Evolutionary conservation across 768 basidiomycete species (phyloP).

Genomic region (Butyriboletus loyo): DNA sequence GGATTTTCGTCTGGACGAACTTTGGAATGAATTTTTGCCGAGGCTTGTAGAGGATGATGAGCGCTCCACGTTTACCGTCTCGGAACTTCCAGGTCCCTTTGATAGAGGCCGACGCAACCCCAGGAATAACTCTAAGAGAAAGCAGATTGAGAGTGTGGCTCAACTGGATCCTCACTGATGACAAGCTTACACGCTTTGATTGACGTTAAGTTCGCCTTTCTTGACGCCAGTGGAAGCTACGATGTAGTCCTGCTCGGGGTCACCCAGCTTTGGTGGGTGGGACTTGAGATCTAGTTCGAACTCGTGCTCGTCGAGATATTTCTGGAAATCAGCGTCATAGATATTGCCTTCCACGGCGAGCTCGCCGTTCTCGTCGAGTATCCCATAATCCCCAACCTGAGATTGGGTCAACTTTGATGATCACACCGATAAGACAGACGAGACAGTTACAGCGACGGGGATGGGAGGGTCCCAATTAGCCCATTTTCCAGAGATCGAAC

Average conservation of each 20-base stretch:
- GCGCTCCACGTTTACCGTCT: slow-evolving; percentile 21
- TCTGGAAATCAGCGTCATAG: slow-evolving; percentile 15
- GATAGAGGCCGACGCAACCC: slow-evolving; percentile 24
- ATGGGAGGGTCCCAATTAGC: slow-evolving; percentile 33
- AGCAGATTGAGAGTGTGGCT: too few species aligned
- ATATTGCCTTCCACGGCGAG: slow-evolving; percentile 22
- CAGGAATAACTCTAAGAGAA: slow-evolving; percentile 1
- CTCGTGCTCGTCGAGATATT: neutral
- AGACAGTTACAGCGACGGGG: slow-evolving; percentile 17
- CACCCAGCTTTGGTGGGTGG: slow-evolving; percentile 1
- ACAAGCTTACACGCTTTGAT: slow-evolving; percentile 1
- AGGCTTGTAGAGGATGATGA: slow-evolving; percentile 27
- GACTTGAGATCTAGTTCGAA: neutral
- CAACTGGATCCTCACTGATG: neutral
- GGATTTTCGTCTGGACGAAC: slow-evolving; percentile 13
- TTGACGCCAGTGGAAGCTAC: slow-evolving; percentile 20
- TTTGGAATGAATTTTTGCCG: slow-evolving; percentile 18
- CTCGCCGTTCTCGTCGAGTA: slow-evolving; percentile 12
- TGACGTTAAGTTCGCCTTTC: slow-evolving; percentile 8
- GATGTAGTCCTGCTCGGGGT: slow-evolving; percentile 16
- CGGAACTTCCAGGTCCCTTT: slow-evolving; percentile 30
- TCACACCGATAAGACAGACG: neutral
- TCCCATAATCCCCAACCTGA: slow-evolving; percentile 32
- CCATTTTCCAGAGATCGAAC: slow-evolving; percentile 26
- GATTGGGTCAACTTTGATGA: neutral